Evolutionary conservation across 2,329 filamentous ascomycete species (phyloP).

Genomic region (Beauveria rudraprayagi): DNA sequence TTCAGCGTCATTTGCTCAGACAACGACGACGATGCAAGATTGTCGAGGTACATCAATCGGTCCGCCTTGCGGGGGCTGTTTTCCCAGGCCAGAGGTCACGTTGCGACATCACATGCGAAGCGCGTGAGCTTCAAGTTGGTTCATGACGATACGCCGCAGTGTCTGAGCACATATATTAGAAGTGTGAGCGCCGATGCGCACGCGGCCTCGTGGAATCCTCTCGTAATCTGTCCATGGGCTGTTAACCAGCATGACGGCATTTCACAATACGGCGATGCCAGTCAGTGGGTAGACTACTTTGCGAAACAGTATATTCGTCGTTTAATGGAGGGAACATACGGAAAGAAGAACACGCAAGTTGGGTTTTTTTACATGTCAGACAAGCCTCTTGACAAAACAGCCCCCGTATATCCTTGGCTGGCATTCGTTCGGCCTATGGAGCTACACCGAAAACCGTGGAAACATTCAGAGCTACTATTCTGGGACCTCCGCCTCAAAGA

Average conservation of each 20-base stretch:
- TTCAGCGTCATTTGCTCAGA: constrained; percentile 49
- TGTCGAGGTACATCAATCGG: constrained; percentile 18
- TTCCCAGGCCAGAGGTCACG: background rate
- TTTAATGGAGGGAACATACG: background rate
- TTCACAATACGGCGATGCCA: background rate
- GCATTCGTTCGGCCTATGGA: constrained; percentile 37
- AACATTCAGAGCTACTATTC: constrained; percentile 41
- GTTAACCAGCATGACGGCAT: background rate
- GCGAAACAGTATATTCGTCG: background rate
- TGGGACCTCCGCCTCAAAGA: constrained; percentile 37
- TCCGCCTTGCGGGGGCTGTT: constrained; percentile 8
- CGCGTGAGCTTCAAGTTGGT: background rate
- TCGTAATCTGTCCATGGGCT: constrained; percentile 5
- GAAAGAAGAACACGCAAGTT: constrained; percentile 17
- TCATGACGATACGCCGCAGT: background rate
- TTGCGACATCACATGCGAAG: background rate
- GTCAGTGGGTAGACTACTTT: constrained; percentile 1
- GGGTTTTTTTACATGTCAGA: constrained; percentile 45
- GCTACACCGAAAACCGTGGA: constrained; percentile 25
- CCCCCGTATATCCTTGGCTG: constrained; percentile 41
- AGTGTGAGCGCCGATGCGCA: background rate
- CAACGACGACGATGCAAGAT: constrained; percentile 13
- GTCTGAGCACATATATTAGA: background rate
- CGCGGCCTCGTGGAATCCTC: background rate
- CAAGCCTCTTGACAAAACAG: constrained; percentile 13